These are phyloP conservation scores for Ceratocystis eucalypticola DNA, from an alignment of 2,329 filamentous ascomycete genomes.

Conservation along the genomic window DNA sequence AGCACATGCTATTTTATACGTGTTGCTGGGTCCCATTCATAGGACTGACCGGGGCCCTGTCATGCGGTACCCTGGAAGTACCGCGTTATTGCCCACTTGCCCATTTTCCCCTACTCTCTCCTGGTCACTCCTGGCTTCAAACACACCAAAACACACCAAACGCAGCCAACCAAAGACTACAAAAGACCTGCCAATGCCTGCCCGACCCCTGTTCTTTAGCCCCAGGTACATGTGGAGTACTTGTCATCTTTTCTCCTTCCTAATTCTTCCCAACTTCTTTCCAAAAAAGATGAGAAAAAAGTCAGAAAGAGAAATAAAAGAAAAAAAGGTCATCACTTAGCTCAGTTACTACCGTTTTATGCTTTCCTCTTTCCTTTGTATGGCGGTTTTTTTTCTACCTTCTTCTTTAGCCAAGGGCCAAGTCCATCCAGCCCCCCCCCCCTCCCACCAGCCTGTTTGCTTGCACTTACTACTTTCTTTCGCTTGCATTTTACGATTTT, in stretches of 20 bases:
- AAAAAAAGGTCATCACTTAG: background rate
- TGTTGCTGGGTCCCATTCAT: constrained; percentile 21
- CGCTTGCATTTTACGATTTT: background rate
- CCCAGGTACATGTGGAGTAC: constrained; percentile 19
- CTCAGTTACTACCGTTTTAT: background rate
- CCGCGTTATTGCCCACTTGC: background rate
- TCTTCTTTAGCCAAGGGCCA: background rate
- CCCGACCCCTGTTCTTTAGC: constrained; percentile 11
- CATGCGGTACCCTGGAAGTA: constrained; percentile 16
- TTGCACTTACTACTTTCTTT: background rate
- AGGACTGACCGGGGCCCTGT: constrained; percentile 5
- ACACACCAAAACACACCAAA: background rate
- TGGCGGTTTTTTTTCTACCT: background rate
- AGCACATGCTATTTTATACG: constrained; percentile 35
- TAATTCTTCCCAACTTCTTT: background rate
- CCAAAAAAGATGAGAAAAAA: constrained; percentile 7
- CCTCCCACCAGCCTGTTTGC: background rate
- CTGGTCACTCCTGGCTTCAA: background rate
- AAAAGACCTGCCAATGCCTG: constrained; percentile 3
- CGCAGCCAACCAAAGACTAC: background rate
- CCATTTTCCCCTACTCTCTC: background rate
- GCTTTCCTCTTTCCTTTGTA: constrained; percentile 5
- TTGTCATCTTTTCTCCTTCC: constrained; percentile 7
- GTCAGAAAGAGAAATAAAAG: background rate
- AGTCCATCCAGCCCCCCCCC: too few species aligned